These are phyloP conservation scores for Diversispora epigaea DNA, from an alignment of 192 early-diverging fungal species.

Conservation along the genomic window DNA sequence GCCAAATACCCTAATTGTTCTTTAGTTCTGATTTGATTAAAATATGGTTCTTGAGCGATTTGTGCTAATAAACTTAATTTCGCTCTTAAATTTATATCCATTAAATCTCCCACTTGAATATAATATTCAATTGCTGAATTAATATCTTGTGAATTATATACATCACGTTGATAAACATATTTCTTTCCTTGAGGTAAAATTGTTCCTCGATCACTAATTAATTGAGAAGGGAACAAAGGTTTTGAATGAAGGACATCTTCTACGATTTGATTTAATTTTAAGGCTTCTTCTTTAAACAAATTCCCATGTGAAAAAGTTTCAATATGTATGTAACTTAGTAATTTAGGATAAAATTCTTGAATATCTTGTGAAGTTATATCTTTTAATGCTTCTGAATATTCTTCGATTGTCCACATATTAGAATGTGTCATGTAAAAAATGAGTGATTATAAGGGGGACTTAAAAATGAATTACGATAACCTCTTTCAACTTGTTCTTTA, in stretches of 20 bases:
- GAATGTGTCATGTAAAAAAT: constrained; percentile 65
- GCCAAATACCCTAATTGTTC: constrained; percentile 53
- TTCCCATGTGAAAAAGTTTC: constrained; percentile 85
- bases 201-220: constrained; percentile 37
- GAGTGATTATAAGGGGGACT: constrained; percentile 71
- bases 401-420: constrained; percentile 67
- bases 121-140: constrained; percentile 86
- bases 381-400: constrained; percentile 65
- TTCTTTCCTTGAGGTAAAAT: constrained; percentile 40
- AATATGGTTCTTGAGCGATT: constrained; percentile 82
- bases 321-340: constrained; percentile 63
- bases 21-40: constrained; percentile 87
- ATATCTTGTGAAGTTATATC: constrained; percentile 64
- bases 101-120: constrained; percentile 61
- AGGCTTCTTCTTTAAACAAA: constrained; percentile 56
- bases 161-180: constrained; percentile 40
- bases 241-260: constrained; percentile 51
- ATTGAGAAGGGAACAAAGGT: constrained; percentile 51
- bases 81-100: constrained; percentile 52
- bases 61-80: constrained; percentile 65
- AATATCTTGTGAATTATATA: constrained; percentile 68
- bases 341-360: constrained; percentile 58
- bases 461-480: constrained; percentile 65
- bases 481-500: constrained; percentile 66
- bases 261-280: constrained; percentile 53